Conservation (phyloP, 768 basidiomycete genomes). For the Tylopilus rubrobrunneus region DNA sequence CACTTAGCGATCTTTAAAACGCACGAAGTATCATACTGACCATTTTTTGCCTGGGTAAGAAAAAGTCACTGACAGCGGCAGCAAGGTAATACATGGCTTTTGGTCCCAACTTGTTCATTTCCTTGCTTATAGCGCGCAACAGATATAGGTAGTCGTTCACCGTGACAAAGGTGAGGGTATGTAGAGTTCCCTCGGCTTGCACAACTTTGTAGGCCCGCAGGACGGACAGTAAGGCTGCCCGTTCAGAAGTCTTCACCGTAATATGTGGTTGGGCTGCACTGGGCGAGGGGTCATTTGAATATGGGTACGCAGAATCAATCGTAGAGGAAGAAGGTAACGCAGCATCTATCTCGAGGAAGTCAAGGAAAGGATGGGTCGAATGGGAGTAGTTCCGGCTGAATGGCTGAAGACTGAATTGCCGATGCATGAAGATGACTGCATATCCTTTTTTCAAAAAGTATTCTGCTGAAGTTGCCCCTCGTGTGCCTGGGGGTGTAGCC, state of each 20-base stretch:
- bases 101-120: constrained; percentile 65
- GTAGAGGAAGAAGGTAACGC: constrained; percentile 17
- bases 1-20: not conserved
- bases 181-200: constrained; percentile 67
- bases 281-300: constrained; percentile 29
- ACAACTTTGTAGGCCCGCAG: constrained; percentile 79
- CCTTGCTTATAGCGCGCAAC: constrained; percentile 75
- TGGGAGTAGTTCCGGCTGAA: constrained; percentile 98
- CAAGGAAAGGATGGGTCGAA: constrained; percentile 96
- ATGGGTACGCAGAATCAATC: constrained; percentile 16
- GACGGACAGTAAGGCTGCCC: constrained; percentile 63
- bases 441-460: constrained; percentile 94
- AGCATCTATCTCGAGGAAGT: constrained; percentile 74
- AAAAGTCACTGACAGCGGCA: constrained; percentile 98
- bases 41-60: constrained; percentile 87
- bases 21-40: constrained; percentile 41
- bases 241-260: constrained; percentile 62
- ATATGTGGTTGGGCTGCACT: constrained; percentile 43
- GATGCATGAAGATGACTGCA: constrained; percentile 98
- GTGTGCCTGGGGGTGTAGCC: constrained; percentile 59
- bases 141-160: constrained; percentile 97
- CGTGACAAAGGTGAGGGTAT: constrained; percentile 87
- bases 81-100: constrained; percentile 93
- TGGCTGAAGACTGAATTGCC: constrained; percentile 95
- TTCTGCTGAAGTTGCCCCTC: constrained; percentile 96